Conservation (phyloP, 805 yeast species). For the Metschnikowia kunwiensis region DNA sequence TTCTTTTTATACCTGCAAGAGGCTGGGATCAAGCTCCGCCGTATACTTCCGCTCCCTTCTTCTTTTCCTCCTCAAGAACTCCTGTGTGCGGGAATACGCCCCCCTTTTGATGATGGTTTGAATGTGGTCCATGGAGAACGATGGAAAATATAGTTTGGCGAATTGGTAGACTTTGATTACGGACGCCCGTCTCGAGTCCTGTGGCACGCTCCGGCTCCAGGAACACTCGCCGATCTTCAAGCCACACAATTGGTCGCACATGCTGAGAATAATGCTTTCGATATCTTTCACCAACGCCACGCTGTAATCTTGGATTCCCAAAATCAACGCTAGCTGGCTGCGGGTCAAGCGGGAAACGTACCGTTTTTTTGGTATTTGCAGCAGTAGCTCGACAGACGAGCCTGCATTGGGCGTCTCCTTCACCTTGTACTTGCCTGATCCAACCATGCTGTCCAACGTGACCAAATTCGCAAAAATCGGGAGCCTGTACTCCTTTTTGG, state of each 20-base stretch:
- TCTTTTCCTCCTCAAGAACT: slow-evolving; percentile 14
- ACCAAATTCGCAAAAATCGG: slow-evolving; percentile 11
- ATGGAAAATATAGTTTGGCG: slow-evolving; percentile 46
- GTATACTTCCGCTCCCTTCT: slow-evolving; percentile 9
- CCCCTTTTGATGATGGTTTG: slow-evolving; percentile 80
- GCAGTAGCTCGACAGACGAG: background rate
- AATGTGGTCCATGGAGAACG: slow-evolving; percentile 50
- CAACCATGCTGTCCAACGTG: slow-evolving; percentile 6
- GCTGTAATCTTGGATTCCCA: slow-evolving; percentile 25
- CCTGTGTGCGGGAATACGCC: slow-evolving; percentile 46
- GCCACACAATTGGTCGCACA: slow-evolving; percentile 56
- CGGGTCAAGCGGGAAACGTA: slow-evolving; percentile 16
- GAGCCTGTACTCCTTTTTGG: slow-evolving; percentile 11
- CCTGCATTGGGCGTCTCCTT: background rate
- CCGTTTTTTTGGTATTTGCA: slow-evolving; percentile 2
- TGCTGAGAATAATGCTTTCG: slow-evolving; percentile 50
- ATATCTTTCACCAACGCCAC: slow-evolving; percentile 54
- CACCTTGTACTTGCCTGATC: slow-evolving; percentile 4
- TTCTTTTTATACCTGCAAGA: background rate
- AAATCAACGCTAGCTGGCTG: slow-evolving; percentile 11
- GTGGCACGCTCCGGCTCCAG: slow-evolving; percentile 79
- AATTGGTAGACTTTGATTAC: slow-evolving; percentile 47
- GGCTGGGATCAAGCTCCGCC: no score
- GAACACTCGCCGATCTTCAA: slow-evolving; percentile 75
- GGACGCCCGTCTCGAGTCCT: slow-evolving; percentile 46